Evolutionary conservation across 2,329 filamentous ascomycete species (phyloP).

Genomic region (Epichloe brachyelytri): DNA sequence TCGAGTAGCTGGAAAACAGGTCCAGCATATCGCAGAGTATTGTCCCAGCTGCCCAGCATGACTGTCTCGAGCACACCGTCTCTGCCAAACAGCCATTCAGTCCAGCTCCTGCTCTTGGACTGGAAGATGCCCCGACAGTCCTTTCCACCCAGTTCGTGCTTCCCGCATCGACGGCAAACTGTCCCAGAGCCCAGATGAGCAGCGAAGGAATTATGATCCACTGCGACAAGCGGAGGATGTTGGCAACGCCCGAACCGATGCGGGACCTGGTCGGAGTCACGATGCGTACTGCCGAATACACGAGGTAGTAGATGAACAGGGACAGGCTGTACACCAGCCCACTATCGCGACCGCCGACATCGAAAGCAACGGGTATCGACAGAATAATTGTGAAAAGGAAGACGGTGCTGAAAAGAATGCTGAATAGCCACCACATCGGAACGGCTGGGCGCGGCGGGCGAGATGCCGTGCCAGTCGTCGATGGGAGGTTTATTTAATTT

Average conservation of each 20-base stretch:
- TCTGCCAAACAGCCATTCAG: constrained; percentile 80
- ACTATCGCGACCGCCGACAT: constrained; percentile 90
- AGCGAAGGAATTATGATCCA: constrained; percentile 77
- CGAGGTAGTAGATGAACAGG: constrained; percentile 80
- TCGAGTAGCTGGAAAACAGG: constrained; percentile 90
- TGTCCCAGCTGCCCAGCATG: constrained; percentile 81
- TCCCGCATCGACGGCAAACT: constrained; percentile 84
- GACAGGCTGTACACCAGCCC: constrained; percentile 87
- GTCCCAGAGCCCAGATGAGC: constrained; percentile 89
- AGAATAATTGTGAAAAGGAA: constrained; percentile 90
- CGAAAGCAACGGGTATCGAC: constrained; percentile 92
- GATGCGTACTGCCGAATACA: constrained; percentile 70
- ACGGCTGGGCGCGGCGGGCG: constrained; percentile 18
- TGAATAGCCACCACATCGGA: constrained; percentile 72
- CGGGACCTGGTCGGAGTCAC: constrained; percentile 67
- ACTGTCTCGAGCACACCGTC: constrained; percentile 69
- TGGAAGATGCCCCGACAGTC: constrained; percentile 58
- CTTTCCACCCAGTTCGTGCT: constrained; percentile 68
- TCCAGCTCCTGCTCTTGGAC: constrained; percentile 50
- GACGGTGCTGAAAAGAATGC: constrained; percentile 63
- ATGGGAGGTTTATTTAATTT: background rate
- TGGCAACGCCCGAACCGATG: constrained; percentile 58
- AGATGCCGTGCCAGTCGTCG: constrained; percentile 7
- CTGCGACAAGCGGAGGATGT: constrained; percentile 62
- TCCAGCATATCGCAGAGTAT: constrained; percentile 74